phyloP scores from a whole-genome alignment of 371 early-diverging fungal species.

The Rhizopus stolonifer region DNA sequence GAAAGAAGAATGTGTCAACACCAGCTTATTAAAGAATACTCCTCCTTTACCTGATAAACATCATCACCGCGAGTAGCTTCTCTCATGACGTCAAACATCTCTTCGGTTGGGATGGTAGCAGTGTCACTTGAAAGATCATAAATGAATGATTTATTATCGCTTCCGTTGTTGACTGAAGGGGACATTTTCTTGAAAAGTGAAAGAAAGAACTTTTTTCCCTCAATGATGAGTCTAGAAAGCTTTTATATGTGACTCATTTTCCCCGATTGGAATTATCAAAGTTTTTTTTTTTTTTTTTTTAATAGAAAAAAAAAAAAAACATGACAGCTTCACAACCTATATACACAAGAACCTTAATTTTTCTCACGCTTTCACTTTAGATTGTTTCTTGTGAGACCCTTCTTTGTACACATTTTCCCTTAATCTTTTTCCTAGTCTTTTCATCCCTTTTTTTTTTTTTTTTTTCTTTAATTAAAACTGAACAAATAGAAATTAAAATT shows the following conservation, averaged over 20 bases:
- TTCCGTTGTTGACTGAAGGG: conserved; percentile 8
- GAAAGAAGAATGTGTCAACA: neutral
- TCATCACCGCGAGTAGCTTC: conserved; percentile 81
- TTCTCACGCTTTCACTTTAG: too few species aligned
- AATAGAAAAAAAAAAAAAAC: neutral
- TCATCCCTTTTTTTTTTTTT: too few species aligned
- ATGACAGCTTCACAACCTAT: neutral
- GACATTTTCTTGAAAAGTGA: conserved; percentile 12
- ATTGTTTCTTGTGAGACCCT: too few species aligned
- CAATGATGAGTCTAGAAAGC: neutral
- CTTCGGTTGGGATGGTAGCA: conserved; percentile 80
- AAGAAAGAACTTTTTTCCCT: neutral
- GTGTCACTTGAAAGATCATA: conserved; percentile 67
- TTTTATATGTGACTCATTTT: neutral
- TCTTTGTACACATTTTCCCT: neutral
- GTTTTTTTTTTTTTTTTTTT: neutral
- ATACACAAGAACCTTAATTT: neutral
- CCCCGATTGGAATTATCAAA: too few species aligned
- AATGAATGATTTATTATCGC: conserved; percentile 5
- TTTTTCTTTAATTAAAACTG: too few species aligned
- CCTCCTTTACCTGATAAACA: conserved; percentile 78
- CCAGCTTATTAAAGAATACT: too few species aligned
- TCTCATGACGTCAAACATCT: conserved; percentile 82
- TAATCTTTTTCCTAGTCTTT: too few species aligned
- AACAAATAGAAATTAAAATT: neutral